Percentiles rank a stretch among this genome's conserved stretches.
These are phyloP conservation scores for Fusarium lateritium DNA, from an alignment of 2,329 filamentous ascomycete species.

Conservation along the genomic window DNA sequence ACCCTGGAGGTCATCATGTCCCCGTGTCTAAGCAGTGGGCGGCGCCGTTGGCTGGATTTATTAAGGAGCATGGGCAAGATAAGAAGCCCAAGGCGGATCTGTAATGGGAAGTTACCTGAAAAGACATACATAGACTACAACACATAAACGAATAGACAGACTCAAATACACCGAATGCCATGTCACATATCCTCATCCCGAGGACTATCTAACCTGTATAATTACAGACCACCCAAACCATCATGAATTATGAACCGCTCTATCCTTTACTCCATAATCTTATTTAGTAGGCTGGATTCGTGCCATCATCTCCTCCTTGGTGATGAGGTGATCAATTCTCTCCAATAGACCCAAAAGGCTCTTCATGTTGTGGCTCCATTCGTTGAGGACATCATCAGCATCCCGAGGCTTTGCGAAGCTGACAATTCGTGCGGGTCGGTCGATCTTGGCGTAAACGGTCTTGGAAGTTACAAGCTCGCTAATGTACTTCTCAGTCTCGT, in stretches of 20 bases:
- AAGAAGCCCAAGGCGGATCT: slow-evolving; percentile 47
- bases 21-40: slow-evolving; percentile 87
- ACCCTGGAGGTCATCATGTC: slow-evolving; percentile 93
- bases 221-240: slow-evolving; percentile 52
- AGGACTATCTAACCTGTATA: slow-evolving; percentile 56
- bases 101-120: slow-evolving; percentile 21
- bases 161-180: slow-evolving; percentile 46
- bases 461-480: slow-evolving; percentile 97
- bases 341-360: slow-evolving; percentile 87
- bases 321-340: slow-evolving; percentile 97
- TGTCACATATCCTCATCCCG: slow-evolving; percentile 52
- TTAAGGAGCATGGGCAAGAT: slow-evolving; percentile 61
- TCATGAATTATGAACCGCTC: slow-evolving; percentile 49
- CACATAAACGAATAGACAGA: slow-evolving; percentile 46
- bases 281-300: slow-evolving; percentile 80
- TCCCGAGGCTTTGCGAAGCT: slow-evolving; percentile 96
- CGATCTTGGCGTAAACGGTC: slow-evolving; percentile 98
- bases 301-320: slow-evolving; percentile 99
- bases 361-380: slow-evolving; percentile 99
- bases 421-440: slow-evolving; percentile 91
- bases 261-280: slow-evolving; percentile 52
- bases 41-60: slow-evolving; percentile 81
- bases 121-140: slow-evolving; percentile 35
- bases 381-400: slow-evolving; percentile 95
- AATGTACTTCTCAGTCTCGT: slow-evolving; percentile 99